A percentile compares a stretch with the other conserved stretches of the same genome.
phyloP scores from a whole-genome alignment of 495 filamentous ascomycete species.

The Xylaria venustula region DNA sequence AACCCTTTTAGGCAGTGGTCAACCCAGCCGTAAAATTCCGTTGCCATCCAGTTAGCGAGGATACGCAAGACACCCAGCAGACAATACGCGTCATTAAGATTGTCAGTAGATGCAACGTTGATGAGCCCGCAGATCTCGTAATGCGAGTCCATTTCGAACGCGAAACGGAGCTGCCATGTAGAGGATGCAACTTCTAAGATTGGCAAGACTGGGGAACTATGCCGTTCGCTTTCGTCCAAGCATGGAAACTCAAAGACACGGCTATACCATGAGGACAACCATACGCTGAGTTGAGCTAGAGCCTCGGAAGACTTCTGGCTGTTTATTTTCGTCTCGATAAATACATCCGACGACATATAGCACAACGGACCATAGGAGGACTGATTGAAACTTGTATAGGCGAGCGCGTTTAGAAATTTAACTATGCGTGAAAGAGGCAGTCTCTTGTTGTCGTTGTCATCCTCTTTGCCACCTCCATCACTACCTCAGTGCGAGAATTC shows the following conservation, averaged over 20 bases:
- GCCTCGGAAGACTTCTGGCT: not conserved
- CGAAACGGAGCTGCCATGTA: not conserved
- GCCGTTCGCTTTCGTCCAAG: not conserved
- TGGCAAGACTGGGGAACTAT: not conserved
- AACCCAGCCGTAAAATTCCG: not conserved
- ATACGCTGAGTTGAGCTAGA: not conserved
- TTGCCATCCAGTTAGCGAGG: not conserved
- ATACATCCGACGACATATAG: not conserved
- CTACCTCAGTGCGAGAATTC: too few relatives aligned
- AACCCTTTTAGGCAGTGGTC: not conserved
- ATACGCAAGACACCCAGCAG: not conserved
- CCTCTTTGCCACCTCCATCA: not conserved
- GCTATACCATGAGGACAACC: not conserved
- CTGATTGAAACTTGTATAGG: not conserved
- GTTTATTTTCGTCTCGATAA: not conserved
- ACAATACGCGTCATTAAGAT: not conserved
- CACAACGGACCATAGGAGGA: not conserved
- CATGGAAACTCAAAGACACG: not conserved
- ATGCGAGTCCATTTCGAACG: not conserved
- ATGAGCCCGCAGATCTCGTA: not conserved
- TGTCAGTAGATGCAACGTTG: not conserved
- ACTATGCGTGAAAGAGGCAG: not conserved
- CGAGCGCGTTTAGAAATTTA: not conserved
- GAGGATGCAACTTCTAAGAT: not conserved
- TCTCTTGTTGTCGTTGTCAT: not conserved